These are phyloP conservation scores for Penicillium sp. DNA, from an alignment of 2,329 filamentous ascomycete genomes.

Conservation along the genomic window DNA sequence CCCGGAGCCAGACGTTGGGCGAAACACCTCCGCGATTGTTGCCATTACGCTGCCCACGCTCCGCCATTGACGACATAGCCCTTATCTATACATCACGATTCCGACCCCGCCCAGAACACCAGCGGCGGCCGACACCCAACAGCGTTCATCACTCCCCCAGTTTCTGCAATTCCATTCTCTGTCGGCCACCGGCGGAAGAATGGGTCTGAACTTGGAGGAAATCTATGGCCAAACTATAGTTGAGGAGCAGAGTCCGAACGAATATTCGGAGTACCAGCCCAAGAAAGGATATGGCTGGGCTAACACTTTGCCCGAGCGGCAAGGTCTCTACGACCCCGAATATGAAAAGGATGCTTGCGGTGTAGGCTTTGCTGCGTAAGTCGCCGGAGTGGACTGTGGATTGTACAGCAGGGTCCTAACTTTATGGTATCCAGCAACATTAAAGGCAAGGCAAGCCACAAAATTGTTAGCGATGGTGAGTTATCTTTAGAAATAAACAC, in stretches of 20 bases:
- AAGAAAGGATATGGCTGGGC: slow-evolving; percentile 85
- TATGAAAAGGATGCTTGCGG: slow-evolving; percentile 99
- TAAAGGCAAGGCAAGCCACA: slow-evolving; percentile 96
- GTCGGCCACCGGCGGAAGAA: slow-evolving; percentile 53
- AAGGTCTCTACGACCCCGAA: slow-evolving; percentile 95
- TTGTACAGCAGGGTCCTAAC: slow-evolving; percentile 14
- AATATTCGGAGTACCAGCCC: slow-evolving; percentile 59
- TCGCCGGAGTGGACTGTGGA: slow-evolving; percentile 26
- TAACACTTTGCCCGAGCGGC: slow-evolving; percentile 92
- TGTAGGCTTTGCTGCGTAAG: slow-evolving; percentile 97
- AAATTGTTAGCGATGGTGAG: slow-evolving; percentile 97
- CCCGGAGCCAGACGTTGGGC: slow-evolving; percentile 29
- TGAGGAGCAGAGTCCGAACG: slow-evolving; percentile 48
- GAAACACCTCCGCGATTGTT: slow-evolving; percentile 16
- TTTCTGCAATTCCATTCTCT: slow-evolving; percentile 40
- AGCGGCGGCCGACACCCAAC: slow-evolving; percentile 26
- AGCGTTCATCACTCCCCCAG: slow-evolving; percentile 21
- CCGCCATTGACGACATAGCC: slow-evolving; percentile 33
- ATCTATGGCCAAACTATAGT: slow-evolving; percentile 53
- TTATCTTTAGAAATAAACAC: neutral
- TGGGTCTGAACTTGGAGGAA: slow-evolving; percentile 56
- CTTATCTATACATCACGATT: slow-evolving; percentile 24
- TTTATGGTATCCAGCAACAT: slow-evolving; percentile 71
- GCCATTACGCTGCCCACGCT: slow-evolving; percentile 27
- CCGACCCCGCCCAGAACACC: slow-evolving; percentile 26